Conservation (phyloP, 1,284 basidiomycete genomes). For the Rugosomyces carneus region DNA sequence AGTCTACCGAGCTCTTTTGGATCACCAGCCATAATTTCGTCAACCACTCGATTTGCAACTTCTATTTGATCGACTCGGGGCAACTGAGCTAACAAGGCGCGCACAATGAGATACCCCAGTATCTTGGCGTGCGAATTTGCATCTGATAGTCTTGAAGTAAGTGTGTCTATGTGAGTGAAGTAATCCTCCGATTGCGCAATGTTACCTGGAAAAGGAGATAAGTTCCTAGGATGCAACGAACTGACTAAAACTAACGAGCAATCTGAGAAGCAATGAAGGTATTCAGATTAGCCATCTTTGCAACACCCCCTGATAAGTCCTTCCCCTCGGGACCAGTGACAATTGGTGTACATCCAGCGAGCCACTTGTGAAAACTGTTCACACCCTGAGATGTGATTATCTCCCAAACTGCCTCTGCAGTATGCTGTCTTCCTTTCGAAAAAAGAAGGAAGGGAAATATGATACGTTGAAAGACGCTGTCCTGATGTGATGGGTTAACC, state of each 20-base stretch:
- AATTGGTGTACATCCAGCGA: constrained; percentile 42
- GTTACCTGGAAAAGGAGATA: constrained; percentile 43
- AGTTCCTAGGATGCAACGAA: background rate
- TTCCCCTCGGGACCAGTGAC: constrained; percentile 32
- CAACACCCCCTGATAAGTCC: constrained; percentile 28
- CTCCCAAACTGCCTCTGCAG: constrained; percentile 61
- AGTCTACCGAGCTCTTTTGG: constrained; percentile 33
- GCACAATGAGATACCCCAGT: constrained; percentile 54
- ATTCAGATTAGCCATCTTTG: constrained; percentile 49
- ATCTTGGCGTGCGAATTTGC: constrained; percentile 45
- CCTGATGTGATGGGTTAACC: constrained; percentile 27
- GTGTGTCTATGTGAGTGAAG: constrained; percentile 30
- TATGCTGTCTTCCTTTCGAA: constrained; percentile 63
- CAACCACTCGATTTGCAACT: constrained; percentile 44
- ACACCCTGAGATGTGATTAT: constrained; percentile 30
- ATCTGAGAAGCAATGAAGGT: constrained; percentile 48
- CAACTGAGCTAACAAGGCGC: constrained; percentile 46
- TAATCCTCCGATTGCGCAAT: constrained; percentile 45
- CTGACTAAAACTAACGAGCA: constrained; percentile 45
- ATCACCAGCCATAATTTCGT: constrained; percentile 33
- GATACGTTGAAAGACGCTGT: constrained; percentile 50
- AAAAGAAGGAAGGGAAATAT: constrained; percentile 73
- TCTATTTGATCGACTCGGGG: constrained; percentile 53
- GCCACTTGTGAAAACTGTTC: constrained; percentile 32
- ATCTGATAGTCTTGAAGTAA: constrained; percentile 46